These are phyloP conservation scores for Linum tenue DNA, from an alignment of 345 rosid genomes.

Conservation along the genomic window DNA sequence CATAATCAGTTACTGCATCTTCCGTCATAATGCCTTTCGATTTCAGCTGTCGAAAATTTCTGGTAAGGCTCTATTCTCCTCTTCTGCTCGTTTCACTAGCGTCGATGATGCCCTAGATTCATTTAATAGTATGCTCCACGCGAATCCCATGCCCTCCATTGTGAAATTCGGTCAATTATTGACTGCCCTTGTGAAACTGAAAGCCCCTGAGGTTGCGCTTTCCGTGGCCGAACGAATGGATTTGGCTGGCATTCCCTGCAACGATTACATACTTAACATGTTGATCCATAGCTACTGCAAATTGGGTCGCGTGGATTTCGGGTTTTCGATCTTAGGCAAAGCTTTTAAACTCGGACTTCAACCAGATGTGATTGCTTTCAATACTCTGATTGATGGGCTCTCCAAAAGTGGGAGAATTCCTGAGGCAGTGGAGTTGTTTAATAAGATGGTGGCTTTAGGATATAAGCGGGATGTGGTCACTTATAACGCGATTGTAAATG, in stretches of 20 bases:
- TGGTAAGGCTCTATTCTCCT: neutral
- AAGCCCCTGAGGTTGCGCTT: neutral
- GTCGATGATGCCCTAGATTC: neutral
- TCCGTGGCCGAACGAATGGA: constrained; percentile 3
- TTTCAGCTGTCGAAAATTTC: too few relatives aligned
- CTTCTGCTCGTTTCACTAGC: neutral
- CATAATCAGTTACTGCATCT: too few relatives aligned
- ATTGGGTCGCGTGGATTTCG: constrained; percentile 2
- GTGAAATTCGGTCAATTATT: neutral
- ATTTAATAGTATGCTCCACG: constrained; percentile 7
- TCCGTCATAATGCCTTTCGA: too few relatives aligned
- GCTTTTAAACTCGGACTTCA: constrained; percentile 1
- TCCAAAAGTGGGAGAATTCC: constrained; percentile 1
- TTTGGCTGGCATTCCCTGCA: neutral
- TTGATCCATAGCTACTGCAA: constrained; percentile 10
- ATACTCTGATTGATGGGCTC: constrained; percentile 12
- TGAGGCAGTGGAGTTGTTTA: constrained; percentile 1
- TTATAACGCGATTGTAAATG: constrained; percentile 11
- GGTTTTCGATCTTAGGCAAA: constrained; percentile 13
- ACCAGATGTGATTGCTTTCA: constrained; percentile 6
- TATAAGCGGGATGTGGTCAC: constrained; percentile 5
- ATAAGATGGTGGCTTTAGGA: constrained; percentile 1
- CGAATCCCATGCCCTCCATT: constrained; percentile 9
- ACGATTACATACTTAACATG: constrained; percentile 3
- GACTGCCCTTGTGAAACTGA: neutral